These are phyloP conservation scores for Closterium sp. DNA, from an alignment of 139 green algal species.

Conservation along the genomic window DNA sequence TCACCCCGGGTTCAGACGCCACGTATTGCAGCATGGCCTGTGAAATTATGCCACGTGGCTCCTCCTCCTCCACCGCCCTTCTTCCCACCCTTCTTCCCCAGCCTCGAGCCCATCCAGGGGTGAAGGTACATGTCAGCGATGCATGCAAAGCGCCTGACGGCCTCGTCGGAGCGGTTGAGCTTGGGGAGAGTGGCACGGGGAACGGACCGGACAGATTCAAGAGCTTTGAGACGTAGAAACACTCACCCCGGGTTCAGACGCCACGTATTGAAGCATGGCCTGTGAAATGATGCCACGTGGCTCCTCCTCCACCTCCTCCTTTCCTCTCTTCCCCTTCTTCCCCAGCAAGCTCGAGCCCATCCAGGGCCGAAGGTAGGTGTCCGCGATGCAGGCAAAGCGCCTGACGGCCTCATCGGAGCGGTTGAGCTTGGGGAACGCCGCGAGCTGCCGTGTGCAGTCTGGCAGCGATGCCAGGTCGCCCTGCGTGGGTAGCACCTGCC, in stretches of 20 bases:
- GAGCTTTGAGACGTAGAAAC: no score
- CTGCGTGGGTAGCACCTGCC: not conserved
- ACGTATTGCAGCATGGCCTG: not conserved
- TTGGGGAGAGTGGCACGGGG: not conserved
- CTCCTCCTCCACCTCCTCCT: not conserved
- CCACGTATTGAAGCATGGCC: not conserved
- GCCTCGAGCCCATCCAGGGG: not conserved
- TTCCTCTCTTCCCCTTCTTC: not conserved
- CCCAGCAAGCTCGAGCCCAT: not conserved
- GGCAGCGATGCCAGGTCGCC: not conserved
- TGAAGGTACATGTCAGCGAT: not conserved
- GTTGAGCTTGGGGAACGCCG: not conserved
- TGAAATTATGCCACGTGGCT: not conserved
- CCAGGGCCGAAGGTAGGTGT: not conserved
- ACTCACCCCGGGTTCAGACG: not conserved
- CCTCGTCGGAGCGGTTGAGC: not conserved
- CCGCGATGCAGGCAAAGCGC: not conserved
- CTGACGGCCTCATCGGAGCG: not conserved
- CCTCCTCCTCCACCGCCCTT: not conserved
- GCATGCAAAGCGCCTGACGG: not conserved
- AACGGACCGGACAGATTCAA: not conserved
- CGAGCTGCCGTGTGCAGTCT: not conserved
- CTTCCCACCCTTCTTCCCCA: not conserved
- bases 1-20: not conserved
- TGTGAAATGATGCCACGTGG: not conserved